Conservation (phyloP, 2,329 filamentous ascomycete genomes). For the Macrophomina pseudophaseolina region DNA sequence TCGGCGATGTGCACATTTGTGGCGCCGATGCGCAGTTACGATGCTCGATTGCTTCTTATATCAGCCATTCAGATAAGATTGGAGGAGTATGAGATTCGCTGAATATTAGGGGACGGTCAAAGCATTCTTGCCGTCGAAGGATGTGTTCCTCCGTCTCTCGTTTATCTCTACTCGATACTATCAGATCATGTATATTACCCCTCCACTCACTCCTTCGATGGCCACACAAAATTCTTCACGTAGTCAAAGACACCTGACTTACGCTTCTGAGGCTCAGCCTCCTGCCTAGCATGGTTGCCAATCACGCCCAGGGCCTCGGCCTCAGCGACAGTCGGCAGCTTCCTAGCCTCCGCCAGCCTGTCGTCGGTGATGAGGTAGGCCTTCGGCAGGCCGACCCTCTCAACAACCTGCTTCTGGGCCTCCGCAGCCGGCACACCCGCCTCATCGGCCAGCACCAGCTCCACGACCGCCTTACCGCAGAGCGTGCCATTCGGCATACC, state of each 20-base stretch:
- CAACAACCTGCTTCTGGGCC: constrained; percentile 40
- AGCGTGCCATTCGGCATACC: constrained; percentile 77
- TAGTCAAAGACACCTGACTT: constrained; percentile 10
- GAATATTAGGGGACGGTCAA: too few species aligned
- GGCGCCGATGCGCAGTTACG: too few species aligned
- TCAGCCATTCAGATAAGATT: too few species aligned
- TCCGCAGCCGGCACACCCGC: constrained; percentile 40
- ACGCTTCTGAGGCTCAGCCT: neutral
- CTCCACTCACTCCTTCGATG: neutral
- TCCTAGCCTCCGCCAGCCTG: constrained; percentile 39
- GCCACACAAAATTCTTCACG: constrained; percentile 1
- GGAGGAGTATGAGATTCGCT: too few species aligned
- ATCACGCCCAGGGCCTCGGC: constrained; percentile 38
- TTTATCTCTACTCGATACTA: too few species aligned
- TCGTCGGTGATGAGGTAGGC: constrained; percentile 46
- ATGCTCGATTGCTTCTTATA: too few species aligned
- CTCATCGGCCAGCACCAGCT: constrained; percentile 59
- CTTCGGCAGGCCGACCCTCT: constrained; percentile 41
- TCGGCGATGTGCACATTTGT: too few species aligned
- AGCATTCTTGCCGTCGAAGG: too few species aligned
- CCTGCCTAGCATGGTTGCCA: constrained; percentile 27
- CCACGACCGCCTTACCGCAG: constrained; percentile 66
- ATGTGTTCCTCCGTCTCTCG: too few species aligned
- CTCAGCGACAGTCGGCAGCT: constrained; percentile 40
- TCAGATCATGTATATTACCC: neutral